Conservation (phyloP, 306 rosid genomes). For the Fagus sylvatica region DNA sequence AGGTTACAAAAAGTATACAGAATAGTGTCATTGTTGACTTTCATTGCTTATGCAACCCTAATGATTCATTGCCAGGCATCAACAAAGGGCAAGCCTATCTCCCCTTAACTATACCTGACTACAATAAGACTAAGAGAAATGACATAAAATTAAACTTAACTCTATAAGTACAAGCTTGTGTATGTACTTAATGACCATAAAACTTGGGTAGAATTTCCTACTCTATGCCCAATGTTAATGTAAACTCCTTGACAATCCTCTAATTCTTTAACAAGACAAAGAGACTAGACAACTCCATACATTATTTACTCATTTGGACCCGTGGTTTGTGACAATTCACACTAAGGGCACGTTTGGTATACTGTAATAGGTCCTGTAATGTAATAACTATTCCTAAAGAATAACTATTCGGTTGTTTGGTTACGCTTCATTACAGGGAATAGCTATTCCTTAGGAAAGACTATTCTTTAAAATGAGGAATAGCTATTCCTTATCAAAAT, state of each 20-base stretch:
- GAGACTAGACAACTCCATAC: not conserved
- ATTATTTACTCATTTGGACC: not conserved
- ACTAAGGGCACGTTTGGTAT: no score
- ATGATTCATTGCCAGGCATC: not conserved
- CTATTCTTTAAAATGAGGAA: no score
- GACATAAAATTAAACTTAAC: not conserved
- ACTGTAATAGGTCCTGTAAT: no score
- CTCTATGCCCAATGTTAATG: not conserved
- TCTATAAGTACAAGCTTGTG: not conserved
- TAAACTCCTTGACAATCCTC: not conserved
- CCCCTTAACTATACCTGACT: not conserved
- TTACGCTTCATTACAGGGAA: no score
- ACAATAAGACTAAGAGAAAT: not conserved
- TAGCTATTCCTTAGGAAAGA: no score
- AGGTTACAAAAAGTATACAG: not conserved
- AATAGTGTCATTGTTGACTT: not conserved
- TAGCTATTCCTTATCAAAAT: no score
- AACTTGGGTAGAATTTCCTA: not conserved
- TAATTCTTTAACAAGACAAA: not conserved
- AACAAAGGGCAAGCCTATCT: not conserved
- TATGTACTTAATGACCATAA: not conserved
- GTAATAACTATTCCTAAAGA: no score
- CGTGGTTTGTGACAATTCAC: not conserved
- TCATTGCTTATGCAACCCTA: not conserved
- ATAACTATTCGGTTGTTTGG: no score